Conservation (phyloP, 2,329 filamentous ascomycete genomes). For the Aspergillus ruber region DNA sequence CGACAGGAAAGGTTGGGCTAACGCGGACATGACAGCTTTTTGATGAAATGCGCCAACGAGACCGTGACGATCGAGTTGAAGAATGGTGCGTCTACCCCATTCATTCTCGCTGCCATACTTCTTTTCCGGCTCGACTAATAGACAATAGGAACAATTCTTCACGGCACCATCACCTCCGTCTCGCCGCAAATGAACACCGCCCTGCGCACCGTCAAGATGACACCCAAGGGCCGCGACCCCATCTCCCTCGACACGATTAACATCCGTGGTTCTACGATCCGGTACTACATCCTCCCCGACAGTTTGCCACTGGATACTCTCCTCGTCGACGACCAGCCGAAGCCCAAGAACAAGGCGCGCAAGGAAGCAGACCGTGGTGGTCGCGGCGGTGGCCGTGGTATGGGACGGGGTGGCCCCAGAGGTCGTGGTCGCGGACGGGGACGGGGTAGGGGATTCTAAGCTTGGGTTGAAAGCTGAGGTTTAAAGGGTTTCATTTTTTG, state of each 20-base stretch:
- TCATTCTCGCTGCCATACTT: neutral
- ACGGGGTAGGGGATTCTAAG: conserved; percentile 33
- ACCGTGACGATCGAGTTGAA: conserved; percentile 98
- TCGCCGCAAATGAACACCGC: conserved; percentile 98
- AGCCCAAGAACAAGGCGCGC: conserved; percentile 98
- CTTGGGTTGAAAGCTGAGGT: neutral
- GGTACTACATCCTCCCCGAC: conserved; percentile 95
- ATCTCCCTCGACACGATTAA: conserved; percentile 92
- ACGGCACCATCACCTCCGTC: conserved; percentile 94
- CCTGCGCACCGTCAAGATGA: conserved; percentile 95
- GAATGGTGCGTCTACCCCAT: conserved; percentile 61
- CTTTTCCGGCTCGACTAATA: neutral
- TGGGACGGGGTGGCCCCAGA: conserved; percentile 45
- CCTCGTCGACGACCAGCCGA: conserved; percentile 90
- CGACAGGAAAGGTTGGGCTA: conserved; percentile 3
- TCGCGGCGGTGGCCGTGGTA: conserved; percentile 41
- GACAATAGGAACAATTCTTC: conserved; percentile 74
- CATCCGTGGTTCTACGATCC: conserved; percentile 89
- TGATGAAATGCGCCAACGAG: conserved; percentile 99
- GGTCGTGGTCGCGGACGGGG: conserved; percentile 52
- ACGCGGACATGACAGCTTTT: conserved; percentile 60
- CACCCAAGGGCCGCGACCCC: conserved; percentile 76
- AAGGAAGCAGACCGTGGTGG: conserved; percentile 66
- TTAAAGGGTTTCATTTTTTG: conserved; percentile 2
- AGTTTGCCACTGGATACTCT: conserved; percentile 91